Evolutionary conservation across 2,329 filamentous ascomycete genomes (phyloP).

Genomic region (Botrytis cinerea): DNA sequence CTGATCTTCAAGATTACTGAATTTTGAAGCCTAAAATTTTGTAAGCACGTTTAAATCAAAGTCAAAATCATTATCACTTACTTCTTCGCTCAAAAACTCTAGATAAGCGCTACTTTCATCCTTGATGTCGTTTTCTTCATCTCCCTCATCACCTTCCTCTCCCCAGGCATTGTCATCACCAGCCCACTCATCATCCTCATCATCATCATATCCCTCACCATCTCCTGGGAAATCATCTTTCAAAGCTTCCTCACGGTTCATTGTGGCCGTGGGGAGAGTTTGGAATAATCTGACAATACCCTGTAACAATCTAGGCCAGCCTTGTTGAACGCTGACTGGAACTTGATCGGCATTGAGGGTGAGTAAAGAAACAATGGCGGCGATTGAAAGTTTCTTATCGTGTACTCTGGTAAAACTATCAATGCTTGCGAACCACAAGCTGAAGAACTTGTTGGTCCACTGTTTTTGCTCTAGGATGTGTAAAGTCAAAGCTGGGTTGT

Average conservation of each 20-base stretch:
- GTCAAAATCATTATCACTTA: conserved; percentile 43
- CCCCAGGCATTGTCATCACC: conserved; percentile 81
- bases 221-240: conserved; percentile 82
- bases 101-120: conserved; percentile 94
- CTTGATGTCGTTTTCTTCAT: conserved; percentile 62
- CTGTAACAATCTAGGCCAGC: conserved; percentile 84
- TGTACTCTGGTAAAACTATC: conserved; percentile 91
- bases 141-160: conserved; percentile 65
- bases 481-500: conserved; percentile 83
- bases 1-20: conserved; percentile 67
- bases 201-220: conserved; percentile 60
- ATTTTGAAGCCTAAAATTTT: conserved; percentile 72
- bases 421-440: conserved; percentile 96
- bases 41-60: conserved; percentile 22
- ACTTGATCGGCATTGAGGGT: conserved; percentile 79
- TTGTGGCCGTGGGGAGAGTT: conserved; percentile 81
- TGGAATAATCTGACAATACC: conserved; percentile 91
- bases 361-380: conserved; percentile 84
- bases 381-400: conserved; percentile 98
- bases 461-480: conserved; percentile 85
- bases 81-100: conserved; percentile 93
- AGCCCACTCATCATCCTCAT: conserved; percentile 74
- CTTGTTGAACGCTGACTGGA: conserved; percentile 87
- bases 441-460: conserved; percentile 99
- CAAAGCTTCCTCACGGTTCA: conserved; percentile 89